phyloP scores from a whole-genome alignment of 352 stramenopile species.

The Phytophthora sansomeana region DNA sequence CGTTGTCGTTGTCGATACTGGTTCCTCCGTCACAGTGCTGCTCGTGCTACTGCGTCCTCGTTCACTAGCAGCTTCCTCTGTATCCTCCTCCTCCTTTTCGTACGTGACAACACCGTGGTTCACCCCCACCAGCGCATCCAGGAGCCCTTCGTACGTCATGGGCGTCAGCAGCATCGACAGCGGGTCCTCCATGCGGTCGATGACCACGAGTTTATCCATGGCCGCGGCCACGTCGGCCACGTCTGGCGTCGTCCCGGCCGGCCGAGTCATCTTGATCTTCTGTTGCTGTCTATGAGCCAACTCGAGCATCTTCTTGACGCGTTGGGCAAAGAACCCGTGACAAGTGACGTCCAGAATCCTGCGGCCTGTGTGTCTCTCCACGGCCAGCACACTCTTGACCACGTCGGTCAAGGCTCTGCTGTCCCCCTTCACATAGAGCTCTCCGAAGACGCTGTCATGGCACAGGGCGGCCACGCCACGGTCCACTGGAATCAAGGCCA shows the following conservation, averaged over 20 bases:
- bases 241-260: conserved; percentile 6
- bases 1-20: conserved; percentile 11
- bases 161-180: conserved; percentile 84
- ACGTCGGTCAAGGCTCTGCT: conserved; percentile 67
- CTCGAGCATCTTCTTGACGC: conserved; percentile 72
- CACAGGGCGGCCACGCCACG: conserved; percentile 63
- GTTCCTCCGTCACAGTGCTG: conserved; percentile 8
- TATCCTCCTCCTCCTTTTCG: conserved; percentile 45
- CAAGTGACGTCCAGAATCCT: conserved; percentile 52
- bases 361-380: conserved; percentile 54
- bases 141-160: conserved; percentile 86
- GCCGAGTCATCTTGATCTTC: conserved; percentile 37
- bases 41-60: conserved; percentile 15
- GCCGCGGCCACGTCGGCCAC: conserved; percentile 5
- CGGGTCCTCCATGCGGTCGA: conserved; percentile 83
- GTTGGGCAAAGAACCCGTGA: conserved; percentile 58
- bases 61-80: conserved; percentile 28
- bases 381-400: conserved; percentile 65
- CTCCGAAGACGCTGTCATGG: conserved; percentile 69
- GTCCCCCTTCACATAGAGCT: conserved; percentile 77
- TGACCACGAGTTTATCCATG: conserved; percentile 70
- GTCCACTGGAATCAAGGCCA: conserved; percentile 73
- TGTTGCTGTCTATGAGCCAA: conserved; percentile 55
- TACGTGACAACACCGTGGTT: conserved; percentile 80
- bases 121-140: conserved; percentile 76